These are phyloP conservation scores for Mucor sp. DNA, from an alignment of 371 early-diverging fungal species.

Conservation along the genomic window DNA sequence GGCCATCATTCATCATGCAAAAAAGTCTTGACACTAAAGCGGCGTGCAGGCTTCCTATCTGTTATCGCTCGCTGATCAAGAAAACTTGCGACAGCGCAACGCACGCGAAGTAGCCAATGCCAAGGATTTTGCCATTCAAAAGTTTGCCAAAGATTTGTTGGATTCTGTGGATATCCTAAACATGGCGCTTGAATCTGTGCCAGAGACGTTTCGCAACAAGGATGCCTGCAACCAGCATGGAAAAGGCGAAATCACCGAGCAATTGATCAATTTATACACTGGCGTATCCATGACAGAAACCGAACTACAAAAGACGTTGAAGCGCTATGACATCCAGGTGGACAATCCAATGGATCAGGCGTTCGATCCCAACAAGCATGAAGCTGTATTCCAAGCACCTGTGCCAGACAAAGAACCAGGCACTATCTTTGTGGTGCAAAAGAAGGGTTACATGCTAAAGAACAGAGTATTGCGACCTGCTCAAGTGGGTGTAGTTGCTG, in stretches of 20 bases:
- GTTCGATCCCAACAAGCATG: constrained; percentile 49
- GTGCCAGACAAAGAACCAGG: constrained; percentile 82
- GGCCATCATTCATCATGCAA: too few species aligned
- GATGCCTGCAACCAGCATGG: constrained; percentile 15
- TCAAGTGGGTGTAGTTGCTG: constrained; percentile 87
- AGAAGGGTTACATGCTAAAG: constrained; percentile 81
- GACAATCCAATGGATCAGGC: constrained; percentile 14
- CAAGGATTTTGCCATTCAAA: constrained; percentile 79
- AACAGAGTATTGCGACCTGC: constrained; percentile 87
- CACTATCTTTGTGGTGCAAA: constrained; percentile 77
- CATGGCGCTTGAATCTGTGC: constrained; percentile 77
- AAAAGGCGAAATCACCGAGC: constrained; percentile 13
- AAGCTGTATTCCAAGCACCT: constrained; percentile 57
- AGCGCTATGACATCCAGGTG: constrained; percentile 57
- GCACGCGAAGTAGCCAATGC: constrained; percentile 76
- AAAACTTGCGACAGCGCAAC: constrained; percentile 85
- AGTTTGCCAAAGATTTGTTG: constrained; percentile 91
- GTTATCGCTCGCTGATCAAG: constrained; percentile 87
- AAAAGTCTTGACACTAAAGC: background rate
- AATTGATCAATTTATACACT: constrained; percentile 70
- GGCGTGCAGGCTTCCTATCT: constrained; percentile 57
- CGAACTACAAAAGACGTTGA: constrained; percentile 77
- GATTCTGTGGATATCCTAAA: constrained; percentile 83
- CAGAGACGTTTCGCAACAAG: constrained; percentile 25
- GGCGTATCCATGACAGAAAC: constrained; percentile 83